phyloP scores from a whole-genome alignment of 352 stramenopile species.

The Thalassiosira livingstoniorum region DNA sequence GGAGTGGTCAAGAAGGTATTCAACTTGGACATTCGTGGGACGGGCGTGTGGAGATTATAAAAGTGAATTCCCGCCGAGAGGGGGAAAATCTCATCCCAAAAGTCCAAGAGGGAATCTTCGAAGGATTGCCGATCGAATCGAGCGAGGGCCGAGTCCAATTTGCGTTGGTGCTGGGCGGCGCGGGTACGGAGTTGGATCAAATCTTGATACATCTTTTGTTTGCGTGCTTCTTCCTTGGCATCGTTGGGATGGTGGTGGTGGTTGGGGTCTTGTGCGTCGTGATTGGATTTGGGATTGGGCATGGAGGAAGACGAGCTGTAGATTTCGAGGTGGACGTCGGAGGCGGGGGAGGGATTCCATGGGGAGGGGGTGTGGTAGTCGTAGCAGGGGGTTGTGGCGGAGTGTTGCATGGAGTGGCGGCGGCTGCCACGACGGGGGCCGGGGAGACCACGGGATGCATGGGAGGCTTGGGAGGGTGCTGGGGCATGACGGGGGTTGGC shows the following conservation, averaged over 20 bases:
- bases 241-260: background rate
- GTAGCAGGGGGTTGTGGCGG: background rate
- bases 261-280: background rate
- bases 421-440: background rate
- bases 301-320: constrained; percentile 59
- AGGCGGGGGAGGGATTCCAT: constrained; percentile 19
- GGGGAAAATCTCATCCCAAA: constrained; percentile 83
- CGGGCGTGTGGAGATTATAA: constrained; percentile 72
- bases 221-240: constrained; percentile 7
- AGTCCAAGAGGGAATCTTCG: constrained; percentile 78
- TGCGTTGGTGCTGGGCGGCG: constrained; percentile 53
- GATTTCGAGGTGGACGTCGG: constrained; percentile 64
- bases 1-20: constrained; percentile 79
- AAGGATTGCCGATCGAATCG: constrained; percentile 44
- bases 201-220: constrained; percentile 11
- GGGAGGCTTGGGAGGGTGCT: background rate
- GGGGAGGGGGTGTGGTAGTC: background rate
- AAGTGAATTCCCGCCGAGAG: constrained; percentile 69
- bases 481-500: background rate
- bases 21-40: constrained; percentile 71
- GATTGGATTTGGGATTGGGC: constrained; percentile 7
- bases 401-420: constrained; percentile 11
- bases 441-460: background rate
- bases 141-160: constrained; percentile 45
- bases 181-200: constrained; percentile 32